phyloP scores from a whole-genome alignment of 306 rosid genomes.

The Glycine soja region DNA sequence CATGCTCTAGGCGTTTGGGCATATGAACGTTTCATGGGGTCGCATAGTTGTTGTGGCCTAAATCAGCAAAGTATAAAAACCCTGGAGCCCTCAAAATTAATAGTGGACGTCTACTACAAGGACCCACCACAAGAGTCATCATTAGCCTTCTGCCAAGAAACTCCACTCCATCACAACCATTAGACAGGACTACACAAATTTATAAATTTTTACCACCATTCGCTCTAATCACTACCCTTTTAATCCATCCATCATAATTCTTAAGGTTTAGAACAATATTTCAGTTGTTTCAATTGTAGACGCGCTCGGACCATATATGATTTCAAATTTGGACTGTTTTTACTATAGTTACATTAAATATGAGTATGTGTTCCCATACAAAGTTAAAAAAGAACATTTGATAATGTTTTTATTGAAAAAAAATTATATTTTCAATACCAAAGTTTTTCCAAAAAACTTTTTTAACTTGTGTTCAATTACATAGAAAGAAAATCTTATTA shows the following conservation, averaged over 20 bases:
- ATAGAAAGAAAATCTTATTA: too few relatives aligned
- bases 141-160: slow-evolving; percentile 40
- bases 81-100: slow-evolving; percentile 48
- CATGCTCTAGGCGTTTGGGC: slow-evolving; percentile 39
- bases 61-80: slow-evolving; percentile 45
- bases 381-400: too few relatives aligned
- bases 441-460: too few relatives aligned
- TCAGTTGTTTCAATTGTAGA: not conserved
- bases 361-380: too few relatives aligned
- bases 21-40: slow-evolving; percentile 33
- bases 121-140: slow-evolving; percentile 44
- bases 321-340: too few relatives aligned
- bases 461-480: too few relatives aligned
- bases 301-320: not conserved
- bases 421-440: too few relatives aligned
- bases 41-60: slow-evolving; percentile 42
- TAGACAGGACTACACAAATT: slow-evolving; percentile 40
- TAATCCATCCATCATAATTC: not conserved
- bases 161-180: slow-evolving; percentile 22
- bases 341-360: too few relatives aligned
- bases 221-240: not conserved
- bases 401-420: too few relatives aligned
- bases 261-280: not conserved
- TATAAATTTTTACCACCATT: slow-evolving; percentile 8
- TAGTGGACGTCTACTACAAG: slow-evolving; percentile 20